Conservation (phyloP, 495 filamentous ascomycete species). For the Tuber borchii region DNA sequence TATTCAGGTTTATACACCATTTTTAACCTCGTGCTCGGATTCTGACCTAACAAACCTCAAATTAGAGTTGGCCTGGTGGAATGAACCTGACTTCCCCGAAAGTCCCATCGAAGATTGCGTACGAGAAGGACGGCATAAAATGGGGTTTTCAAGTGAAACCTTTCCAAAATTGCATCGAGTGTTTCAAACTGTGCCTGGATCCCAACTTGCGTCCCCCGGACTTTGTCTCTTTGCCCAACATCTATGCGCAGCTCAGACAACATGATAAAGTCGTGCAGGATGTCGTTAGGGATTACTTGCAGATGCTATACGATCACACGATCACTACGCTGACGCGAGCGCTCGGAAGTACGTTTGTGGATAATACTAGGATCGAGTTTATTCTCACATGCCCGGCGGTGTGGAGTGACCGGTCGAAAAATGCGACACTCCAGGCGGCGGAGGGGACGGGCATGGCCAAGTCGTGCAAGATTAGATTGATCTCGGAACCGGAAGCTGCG, state of each 20-base stretch:
- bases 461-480: constrained; percentile 46
- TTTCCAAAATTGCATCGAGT: constrained; percentile 64
- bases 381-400: constrained; percentile 52
- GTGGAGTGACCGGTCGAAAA: constrained; percentile 70
- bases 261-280: constrained; percentile 56
- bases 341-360: constrained; percentile 42
- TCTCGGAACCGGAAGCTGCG: constrained; percentile 70
- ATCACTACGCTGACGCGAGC: constrained; percentile 64
- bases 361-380: constrained; percentile 42
- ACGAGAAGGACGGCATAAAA: constrained; percentile 49
- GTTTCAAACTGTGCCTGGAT: constrained; percentile 73
- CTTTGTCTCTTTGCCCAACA: constrained; percentile 67
- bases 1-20: constrained; percentile 25
- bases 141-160: constrained; percentile 76
- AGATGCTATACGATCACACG: constrained; percentile 64
- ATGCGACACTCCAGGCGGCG: constrained; percentile 59
- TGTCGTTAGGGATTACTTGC: constrained; percentile 60
- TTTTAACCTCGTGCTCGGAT: background rate
- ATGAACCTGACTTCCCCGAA: constrained; percentile 37
- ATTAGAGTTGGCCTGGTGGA: constrained; percentile 38
- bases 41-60: constrained; percentile 22
- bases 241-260: constrained; percentile 61
- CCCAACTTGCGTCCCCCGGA: constrained; percentile 69
- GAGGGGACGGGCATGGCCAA: constrained; percentile 53
- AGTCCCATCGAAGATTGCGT: constrained; percentile 37